Conservation (phyloP, 148 eudicot genomes). For the Hydrangea macrophylla region DNA sequence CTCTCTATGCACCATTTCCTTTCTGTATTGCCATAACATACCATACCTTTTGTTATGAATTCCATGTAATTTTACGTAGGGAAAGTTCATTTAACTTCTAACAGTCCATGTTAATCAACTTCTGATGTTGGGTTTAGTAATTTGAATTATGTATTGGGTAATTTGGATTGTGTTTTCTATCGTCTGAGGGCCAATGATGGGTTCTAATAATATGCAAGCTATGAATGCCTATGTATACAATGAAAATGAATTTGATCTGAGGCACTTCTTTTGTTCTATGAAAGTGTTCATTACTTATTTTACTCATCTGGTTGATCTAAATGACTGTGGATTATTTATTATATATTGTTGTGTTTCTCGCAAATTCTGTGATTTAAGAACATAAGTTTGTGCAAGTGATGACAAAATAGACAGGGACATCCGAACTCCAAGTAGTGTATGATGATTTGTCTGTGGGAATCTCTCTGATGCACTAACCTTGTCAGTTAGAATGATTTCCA, state of each 20-base stretch:
- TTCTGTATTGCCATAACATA: no score
- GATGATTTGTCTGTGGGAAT: conserved; percentile 22
- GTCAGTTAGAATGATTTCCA: no score
- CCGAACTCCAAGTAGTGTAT: conserved; percentile 6
- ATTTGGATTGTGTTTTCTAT: background rate
- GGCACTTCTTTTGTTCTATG: conserved; percentile 1
- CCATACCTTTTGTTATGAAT: no score
- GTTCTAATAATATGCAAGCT: conserved; percentile 12
- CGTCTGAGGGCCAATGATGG: conserved; percentile 11
- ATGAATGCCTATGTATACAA: background rate
- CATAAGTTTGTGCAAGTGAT: conserved; percentile 11
- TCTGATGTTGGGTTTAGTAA: no score
- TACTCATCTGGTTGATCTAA: background rate
- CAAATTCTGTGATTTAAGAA: no score
- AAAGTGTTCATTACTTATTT: background rate
- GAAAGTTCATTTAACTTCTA: no score
- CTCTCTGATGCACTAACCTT: conserved; percentile 19
- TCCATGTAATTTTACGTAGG: no score
- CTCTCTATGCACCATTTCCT: no score
- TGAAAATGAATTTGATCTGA: conserved; percentile 13
- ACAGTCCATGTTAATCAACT: no score
- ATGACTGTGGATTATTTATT: background rate
- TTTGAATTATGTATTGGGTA: background rate
- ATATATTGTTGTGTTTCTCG: background rate
- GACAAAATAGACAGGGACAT: conserved; percentile 25